These are phyloP conservation scores for Dendrothele bispora DNA, from an alignment of 768 basidiomycete genomes.

Conservation along the genomic window DNA sequence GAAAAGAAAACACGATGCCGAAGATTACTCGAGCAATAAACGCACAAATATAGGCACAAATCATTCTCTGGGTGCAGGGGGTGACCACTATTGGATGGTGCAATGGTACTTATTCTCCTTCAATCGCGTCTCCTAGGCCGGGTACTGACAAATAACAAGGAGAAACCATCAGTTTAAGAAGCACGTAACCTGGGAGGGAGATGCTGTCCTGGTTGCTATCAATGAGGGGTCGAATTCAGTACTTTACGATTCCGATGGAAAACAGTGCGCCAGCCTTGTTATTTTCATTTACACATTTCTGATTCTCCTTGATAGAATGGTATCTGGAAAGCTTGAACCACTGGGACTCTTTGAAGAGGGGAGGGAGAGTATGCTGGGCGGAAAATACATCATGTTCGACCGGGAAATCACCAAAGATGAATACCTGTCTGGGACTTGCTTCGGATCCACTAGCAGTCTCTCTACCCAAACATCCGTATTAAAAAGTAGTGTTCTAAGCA, in stretches of 20 bases:
- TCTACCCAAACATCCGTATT: conserved; percentile 1
- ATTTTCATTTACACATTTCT: neutral
- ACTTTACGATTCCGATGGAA: conserved; percentile 64
- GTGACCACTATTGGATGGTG: conserved; percentile 68
- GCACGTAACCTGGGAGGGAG: conserved; percentile 91
- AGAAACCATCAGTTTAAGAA: conserved; percentile 72
- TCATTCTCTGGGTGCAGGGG: neutral
- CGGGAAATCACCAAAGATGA: conserved; percentile 51
- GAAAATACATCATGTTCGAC: conserved; percentile 69
- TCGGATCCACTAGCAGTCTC: conserved; percentile 31
- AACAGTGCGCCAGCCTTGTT: conserved; percentile 43
- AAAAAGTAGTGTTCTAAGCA: conserved; percentile 25
- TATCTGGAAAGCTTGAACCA: conserved; percentile 45
- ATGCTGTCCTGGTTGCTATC: conserved; percentile 59
- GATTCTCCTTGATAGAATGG: conserved; percentile 52
- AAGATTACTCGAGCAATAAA: neutral
- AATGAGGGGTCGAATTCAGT: conserved; percentile 39
- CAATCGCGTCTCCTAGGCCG: too few species aligned
- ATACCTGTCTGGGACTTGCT: conserved; percentile 66
- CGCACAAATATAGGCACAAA: too few species aligned
- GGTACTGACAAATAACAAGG: too few species aligned
- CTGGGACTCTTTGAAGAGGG: conserved; percentile 42
- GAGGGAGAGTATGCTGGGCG: conserved; percentile 37
- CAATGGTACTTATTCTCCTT: too few species aligned
- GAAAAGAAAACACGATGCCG: conserved; percentile 1